These are phyloP conservation scores for Cercophora newfieldiana DNA, from an alignment of 495 filamentous ascomycete genomes.

Conservation along the genomic window DNA sequence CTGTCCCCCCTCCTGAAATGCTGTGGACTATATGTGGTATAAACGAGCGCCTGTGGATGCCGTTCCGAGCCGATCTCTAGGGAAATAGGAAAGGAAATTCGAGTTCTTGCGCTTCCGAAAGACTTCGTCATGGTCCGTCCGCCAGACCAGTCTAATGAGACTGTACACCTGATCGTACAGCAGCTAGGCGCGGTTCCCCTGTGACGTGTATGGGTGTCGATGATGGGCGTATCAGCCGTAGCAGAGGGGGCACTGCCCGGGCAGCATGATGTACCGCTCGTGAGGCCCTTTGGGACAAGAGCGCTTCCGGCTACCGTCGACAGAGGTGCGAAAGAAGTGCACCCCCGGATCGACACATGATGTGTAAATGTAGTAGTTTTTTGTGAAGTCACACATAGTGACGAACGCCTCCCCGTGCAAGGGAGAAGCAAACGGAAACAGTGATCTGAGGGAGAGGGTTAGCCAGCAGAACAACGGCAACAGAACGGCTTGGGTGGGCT, in stretches of 20 bases:
- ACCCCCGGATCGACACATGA: slow-evolving; percentile 63
- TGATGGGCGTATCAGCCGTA: slow-evolving; percentile 40
- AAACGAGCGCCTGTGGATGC: slow-evolving; percentile 9
- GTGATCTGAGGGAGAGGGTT: neutral
- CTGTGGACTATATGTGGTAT: neutral
- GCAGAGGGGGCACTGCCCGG: slow-evolving; percentile 66
- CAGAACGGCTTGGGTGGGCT: neutral
- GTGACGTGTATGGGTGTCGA: neutral
- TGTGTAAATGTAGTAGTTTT: slow-evolving; percentile 77
- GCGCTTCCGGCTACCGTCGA: slow-evolving; percentile 62
- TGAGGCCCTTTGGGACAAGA: slow-evolving; percentile 69
- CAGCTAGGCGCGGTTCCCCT: neutral
- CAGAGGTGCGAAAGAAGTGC: slow-evolving; percentile 66
- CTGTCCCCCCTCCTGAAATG: neutral
- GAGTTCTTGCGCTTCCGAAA: neutral
- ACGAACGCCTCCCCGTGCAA: neutral
- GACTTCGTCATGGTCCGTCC: neutral
- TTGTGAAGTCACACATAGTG: slow-evolving; percentile 76
- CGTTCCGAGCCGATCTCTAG: neutral
- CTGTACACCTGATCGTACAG: slow-evolving; percentile 13
- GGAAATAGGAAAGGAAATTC: neutral
- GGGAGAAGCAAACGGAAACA: neutral
- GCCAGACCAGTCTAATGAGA: neutral
- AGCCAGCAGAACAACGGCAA: neutral
- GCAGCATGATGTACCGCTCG: slow-evolving; percentile 69